Conservation (phyloP, 2,329 filamentous ascomycete species). For the Erysiphe pulchra region DNA sequence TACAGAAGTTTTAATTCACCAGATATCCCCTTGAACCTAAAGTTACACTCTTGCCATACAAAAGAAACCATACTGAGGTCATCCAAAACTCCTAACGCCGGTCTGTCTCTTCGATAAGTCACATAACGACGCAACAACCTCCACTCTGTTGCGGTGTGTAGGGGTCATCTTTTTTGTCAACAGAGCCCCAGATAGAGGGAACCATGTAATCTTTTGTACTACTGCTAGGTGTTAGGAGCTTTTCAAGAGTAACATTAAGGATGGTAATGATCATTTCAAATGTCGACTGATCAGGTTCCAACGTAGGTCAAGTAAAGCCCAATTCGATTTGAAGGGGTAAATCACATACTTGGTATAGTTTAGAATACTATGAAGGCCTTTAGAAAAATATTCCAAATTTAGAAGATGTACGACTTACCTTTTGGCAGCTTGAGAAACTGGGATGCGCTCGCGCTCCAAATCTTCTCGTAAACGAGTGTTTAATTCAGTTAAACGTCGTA, state of each 20-base stretch:
- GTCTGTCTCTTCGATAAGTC: not conserved
- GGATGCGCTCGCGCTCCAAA: constrained; percentile 81
- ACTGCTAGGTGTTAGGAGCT: not conserved
- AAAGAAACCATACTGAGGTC: too few relatives aligned
- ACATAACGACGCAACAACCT: constrained; percentile 55
- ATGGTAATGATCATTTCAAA: too few relatives aligned
- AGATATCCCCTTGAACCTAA: too few relatives aligned
- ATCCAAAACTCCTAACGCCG: too few relatives aligned
- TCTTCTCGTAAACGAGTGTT: constrained; percentile 93
- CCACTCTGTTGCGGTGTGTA: constrained; percentile 57
- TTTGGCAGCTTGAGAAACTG: constrained; percentile 77
- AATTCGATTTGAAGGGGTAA: too few relatives aligned
- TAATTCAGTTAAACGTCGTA: constrained; percentile 83
- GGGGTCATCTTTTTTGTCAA: constrained; percentile 91
- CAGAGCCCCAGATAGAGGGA: constrained; percentile 74
- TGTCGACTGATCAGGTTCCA: too few relatives aligned
- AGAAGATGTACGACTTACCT: constrained; percentile 37
- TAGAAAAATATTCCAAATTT: not conserved
- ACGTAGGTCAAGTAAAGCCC: too few relatives aligned
- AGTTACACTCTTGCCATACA: too few relatives aligned
- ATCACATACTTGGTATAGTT: not conserved
- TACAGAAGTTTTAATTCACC: too few relatives aligned
- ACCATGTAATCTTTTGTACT: constrained; percentile 98
- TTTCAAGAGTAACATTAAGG: too few relatives aligned
- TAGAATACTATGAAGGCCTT: not conserved